Conservation (phyloP, 164 flowering plant species). For the Platanus orientalis region DNA sequence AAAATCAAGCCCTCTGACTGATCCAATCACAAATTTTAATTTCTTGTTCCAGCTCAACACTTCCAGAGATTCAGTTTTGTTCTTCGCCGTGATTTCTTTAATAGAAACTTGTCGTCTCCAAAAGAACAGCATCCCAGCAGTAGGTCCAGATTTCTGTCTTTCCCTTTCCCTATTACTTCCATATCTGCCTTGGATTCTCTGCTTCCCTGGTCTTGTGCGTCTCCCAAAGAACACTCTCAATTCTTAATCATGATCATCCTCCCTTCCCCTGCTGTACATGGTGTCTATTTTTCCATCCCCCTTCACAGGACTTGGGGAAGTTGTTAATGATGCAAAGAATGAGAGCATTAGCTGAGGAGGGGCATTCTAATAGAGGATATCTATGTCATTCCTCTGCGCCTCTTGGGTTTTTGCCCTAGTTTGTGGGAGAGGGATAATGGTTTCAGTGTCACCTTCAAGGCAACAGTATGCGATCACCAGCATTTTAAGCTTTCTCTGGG, state of each 20-base stretch:
- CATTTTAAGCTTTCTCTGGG: too few relatives aligned
- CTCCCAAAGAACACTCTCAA: too few relatives aligned
- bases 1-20: constrained; percentile 2
- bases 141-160: constrained; percentile 11
- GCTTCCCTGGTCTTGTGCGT: constrained; percentile 14
- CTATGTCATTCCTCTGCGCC: too few relatives aligned
- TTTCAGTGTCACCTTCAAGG: too few relatives aligned
- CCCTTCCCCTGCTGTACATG: constrained; percentile 10
- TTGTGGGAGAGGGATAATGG: too few relatives aligned
- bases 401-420: too few relatives aligned
- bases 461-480: too few relatives aligned
- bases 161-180: constrained; percentile 12
- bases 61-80: not conserved
- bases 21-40: constrained; percentile 7
- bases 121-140: constrained; percentile 11
- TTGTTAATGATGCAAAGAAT: constrained; percentile 8
- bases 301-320: constrained; percentile 11
- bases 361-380: too few relatives aligned
- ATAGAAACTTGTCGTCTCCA: constrained; percentile 10
- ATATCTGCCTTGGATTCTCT: constrained; percentile 15
- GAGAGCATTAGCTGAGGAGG: not conserved
- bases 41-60: constrained; percentile 8
- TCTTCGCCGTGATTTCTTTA: constrained; percentile 14
- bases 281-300: constrained; percentile 14
- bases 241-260: constrained; percentile 8